Conservation (phyloP, 805 yeast genomes). For the Yarrowia keelungensis region DNA sequence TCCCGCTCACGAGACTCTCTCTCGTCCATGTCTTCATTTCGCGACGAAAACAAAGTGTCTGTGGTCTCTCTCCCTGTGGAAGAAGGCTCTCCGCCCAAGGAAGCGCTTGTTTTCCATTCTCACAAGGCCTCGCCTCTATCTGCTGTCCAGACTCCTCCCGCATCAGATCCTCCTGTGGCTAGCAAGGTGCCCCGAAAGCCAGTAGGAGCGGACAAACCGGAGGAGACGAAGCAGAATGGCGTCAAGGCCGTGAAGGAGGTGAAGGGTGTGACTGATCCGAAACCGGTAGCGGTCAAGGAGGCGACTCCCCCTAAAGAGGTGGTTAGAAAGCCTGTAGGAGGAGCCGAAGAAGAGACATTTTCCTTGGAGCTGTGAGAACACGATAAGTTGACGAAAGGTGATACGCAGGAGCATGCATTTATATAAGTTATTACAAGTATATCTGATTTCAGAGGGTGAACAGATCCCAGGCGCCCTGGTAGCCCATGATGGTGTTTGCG, state of each 20-base stretch:
- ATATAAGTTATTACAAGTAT: constrained; percentile 17
- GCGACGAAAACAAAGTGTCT: constrained; percentile 18
- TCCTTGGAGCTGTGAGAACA: constrained; percentile 15
- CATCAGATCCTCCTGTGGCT: constrained; percentile 31
- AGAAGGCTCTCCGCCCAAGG: constrained; percentile 26
- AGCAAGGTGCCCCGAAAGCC: constrained; percentile 34
- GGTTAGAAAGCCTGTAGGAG: constrained; percentile 9
- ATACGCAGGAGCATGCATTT: constrained; percentile 22
- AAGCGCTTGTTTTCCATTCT: constrained; percentile 24
- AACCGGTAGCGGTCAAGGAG: background rate
- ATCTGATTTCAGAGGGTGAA: background rate
- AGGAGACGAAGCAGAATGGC: background rate
- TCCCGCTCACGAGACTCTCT: constrained; percentile 16
- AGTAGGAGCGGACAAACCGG: background rate
- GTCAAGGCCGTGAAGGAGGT: background rate
- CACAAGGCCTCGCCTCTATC: constrained; percentile 36
- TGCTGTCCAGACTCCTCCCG: constrained; percentile 37
- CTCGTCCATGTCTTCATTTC: constrained; percentile 13
- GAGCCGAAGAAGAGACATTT: constrained; percentile 25
- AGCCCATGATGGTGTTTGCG: constrained; percentile 10
- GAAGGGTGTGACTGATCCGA: background rate
- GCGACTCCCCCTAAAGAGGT: background rate
- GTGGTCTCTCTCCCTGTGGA: constrained; percentile 33
- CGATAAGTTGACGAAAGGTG: background rate
- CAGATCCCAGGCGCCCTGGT: background rate